Percentiles rank a stretch among this genome's conserved stretches.
These are phyloP conservation scores for Penicillium sumatraense DNA, from an alignment of 2,329 filamentous ascomycete genomes.

Conservation along the genomic window DNA sequence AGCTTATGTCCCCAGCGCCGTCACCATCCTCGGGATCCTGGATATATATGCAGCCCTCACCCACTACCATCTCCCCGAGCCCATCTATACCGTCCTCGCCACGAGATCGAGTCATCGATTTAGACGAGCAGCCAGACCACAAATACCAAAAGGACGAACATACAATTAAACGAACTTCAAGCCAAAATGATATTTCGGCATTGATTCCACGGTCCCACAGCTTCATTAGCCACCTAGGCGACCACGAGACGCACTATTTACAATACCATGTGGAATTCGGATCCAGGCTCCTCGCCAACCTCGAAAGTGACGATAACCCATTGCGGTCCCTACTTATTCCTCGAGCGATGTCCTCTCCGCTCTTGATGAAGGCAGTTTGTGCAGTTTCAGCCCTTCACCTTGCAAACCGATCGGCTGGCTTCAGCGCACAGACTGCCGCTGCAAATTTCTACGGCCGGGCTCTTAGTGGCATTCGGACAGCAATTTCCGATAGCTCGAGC, in stretches of 20 bases:
- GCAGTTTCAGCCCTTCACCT: slow-evolving; percentile 44
- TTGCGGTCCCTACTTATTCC: slow-evolving; percentile 42
- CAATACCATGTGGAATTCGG: slow-evolving; percentile 43
- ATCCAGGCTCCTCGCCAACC: slow-evolving; percentile 40
- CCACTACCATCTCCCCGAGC: slow-evolving; percentile 8
- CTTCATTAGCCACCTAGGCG: slow-evolving; percentile 32
- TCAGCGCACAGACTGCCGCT: slow-evolving; percentile 33
- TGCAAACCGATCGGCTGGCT: slow-evolving; percentile 34
- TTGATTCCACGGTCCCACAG: slow-evolving; percentile 21
- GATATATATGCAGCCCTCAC: slow-evolving; percentile 12
- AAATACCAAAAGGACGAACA: neutral
- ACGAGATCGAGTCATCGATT: slow-evolving; percentile 1
- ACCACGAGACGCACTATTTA: slow-evolving; percentile 40
- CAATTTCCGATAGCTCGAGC: slow-evolving; percentile 23
- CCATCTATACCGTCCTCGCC: slow-evolving; percentile 14
- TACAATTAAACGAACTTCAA: neutral
- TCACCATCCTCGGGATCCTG: slow-evolving; percentile 20
- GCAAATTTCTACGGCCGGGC: slow-evolving; percentile 39
- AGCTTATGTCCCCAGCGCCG: slow-evolving; percentile 12
- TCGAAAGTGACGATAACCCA: slow-evolving; percentile 43
- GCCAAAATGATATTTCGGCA: slow-evolving; percentile 1
- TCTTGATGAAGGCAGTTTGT: slow-evolving; percentile 43
- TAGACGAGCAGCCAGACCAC: neutral
- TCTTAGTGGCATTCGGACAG: slow-evolving; percentile 36
- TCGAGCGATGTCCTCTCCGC: slow-evolving; percentile 40